Evolutionary conservation across 139 green algal genomes (phyloP), one percentile per base, ranked within the genome.

Genomic region (Desmodesmus armatus): DNA sequence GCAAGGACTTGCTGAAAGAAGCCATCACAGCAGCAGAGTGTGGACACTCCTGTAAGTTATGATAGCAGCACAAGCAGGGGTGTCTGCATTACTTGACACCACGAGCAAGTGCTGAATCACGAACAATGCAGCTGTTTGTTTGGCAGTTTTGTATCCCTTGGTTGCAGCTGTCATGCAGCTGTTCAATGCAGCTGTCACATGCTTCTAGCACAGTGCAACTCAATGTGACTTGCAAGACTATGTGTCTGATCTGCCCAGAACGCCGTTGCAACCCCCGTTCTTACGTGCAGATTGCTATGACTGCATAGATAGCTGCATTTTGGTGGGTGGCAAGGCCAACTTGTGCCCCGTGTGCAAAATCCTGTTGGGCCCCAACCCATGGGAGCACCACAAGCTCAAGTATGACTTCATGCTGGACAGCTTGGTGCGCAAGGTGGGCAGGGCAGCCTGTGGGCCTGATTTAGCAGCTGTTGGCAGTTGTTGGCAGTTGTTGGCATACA

Each of bases 321-420:
- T 76, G 2, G 85, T 91, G 17, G 87, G 87, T 41, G 87, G 87
- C 80, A 63, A 66, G 5, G 75, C 66, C 44, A 91, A 91, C 75
- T 49, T 78, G 29, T 91, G 88, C 76, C 88, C 88, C 0, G 74
- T 85, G 49, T 91, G 88, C 82, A 77, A 76, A 21, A 35, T 72
- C 11, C 53, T 91, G 60, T 70, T 91, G 81, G 88, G 88, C 0
- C 85, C 85, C 69, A 89, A 86, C 76, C 88, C 88, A 27, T 91
- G 83, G 43, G 88, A 89, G 63, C 80, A 88, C 69, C 63, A 83
- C 63, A 82, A 87, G 53, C 75, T 91, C 2, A 66, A 81, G 69
- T 89, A 91, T 49, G 87, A 91, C 73, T 83, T 51, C 31, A 69
- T 77, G 6, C 73, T 91, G 21, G 87, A 91, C 74, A 58, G 33